These are phyloP conservation scores for Sorghum bicolor DNA, from an alignment of 176 grass and related monocot species.

Conservation along the genomic window Sorghum_bicolor_NCBIv3 NC_012877.2:7580001-7580500, in stretches of 20 bases:
- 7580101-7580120: too few species aligned
- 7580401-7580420: constrained; percentile 85
- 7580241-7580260: constrained; percentile 77
- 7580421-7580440: constrained; percentile 75
- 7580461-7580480: constrained; percentile 83
- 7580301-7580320: neutral
- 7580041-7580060: neutral
- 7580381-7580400: constrained; percentile 96
- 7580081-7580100: too few species aligned
- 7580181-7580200: constrained; percentile 95
- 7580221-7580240: constrained; percentile 72
- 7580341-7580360: neutral
- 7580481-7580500: constrained; percentile 85
- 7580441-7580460: constrained; percentile 94
- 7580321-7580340: neutral
- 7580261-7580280: neutral
- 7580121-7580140: neutral
- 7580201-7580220: constrained; percentile 83
- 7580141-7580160: neutral
- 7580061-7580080: too few species aligned
- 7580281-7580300: neutral
- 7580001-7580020: neutral
- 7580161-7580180: constrained; percentile 30
- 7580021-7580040: neutral
- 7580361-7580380: constrained; percentile 84